Percentiles rank a stretch among this genome's conserved stretches.
Evolutionary conservation across 148 eudicot species (phyloP).

Genomic region (Cornus kousa): DNA sequence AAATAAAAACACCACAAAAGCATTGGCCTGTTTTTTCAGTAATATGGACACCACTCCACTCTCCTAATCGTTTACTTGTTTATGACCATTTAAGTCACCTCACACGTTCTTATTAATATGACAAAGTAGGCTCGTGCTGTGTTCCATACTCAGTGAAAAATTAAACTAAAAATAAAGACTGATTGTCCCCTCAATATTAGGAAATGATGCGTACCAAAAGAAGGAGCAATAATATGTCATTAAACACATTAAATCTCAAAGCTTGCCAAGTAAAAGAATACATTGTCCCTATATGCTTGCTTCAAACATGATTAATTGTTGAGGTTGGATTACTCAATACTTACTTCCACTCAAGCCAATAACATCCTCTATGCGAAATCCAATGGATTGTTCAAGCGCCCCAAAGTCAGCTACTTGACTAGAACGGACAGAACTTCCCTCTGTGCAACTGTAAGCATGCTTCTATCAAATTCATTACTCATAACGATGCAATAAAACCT

Average conservation of each 20-base stretch:
- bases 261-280: not conserved
- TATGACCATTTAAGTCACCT: not conserved
- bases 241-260: not conserved
- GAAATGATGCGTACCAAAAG: not conserved
- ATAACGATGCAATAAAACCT: not conserved
- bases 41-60: no score
- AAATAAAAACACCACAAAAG: not conserved
- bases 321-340: not conserved
- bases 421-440: constrained; percentile 17
- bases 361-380: constrained; percentile 12
- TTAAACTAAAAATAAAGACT: not conserved
- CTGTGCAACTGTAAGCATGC: constrained; percentile 3
- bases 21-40: not conserved
- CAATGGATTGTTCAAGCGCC: constrained; percentile 14
- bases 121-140: not conserved
- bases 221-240: not conserved
- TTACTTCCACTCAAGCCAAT: constrained; percentile 15
- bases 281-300: not conserved
- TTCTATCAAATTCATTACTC: not conserved
- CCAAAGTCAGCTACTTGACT: constrained; percentile 15
- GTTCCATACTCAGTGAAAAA: not conserved
- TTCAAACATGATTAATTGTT: not conserved
- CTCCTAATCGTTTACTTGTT: not conserved
- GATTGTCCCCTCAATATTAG: not conserved
- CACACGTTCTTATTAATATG: not conserved